Percentiles rank a stretch among this genome's conserved stretches.
phyloP scores from a whole-genome alignment of 164 flowering plant species.

The Tetracentron sinense region DNA sequence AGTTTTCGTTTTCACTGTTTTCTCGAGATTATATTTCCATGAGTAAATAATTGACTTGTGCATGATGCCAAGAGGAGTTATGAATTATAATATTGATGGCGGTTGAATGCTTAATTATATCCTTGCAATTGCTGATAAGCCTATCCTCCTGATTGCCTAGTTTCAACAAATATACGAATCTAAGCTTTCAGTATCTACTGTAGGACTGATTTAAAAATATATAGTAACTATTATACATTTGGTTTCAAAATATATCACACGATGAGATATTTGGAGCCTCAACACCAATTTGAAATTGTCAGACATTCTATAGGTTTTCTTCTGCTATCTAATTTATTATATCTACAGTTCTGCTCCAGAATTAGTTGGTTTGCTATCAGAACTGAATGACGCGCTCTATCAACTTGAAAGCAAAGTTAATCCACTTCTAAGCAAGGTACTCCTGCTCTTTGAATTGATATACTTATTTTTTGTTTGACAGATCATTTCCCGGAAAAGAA shows the following conservation, averaged over 20 bases:
- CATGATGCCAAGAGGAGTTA: no score
- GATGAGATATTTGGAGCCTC: background rate
- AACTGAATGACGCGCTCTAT: conserved; percentile 54
- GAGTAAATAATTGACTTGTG: no score
- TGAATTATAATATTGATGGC: no score
- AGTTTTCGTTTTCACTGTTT: no score
- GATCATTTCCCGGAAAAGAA: background rate
- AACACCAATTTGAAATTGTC: background rate
- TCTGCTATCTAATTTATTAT: background rate
- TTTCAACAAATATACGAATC: no score
- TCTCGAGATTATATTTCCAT: no score
- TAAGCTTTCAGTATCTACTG: no score
- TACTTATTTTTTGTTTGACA: background rate
- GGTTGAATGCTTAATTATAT: no score
- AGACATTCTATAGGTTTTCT: background rate
- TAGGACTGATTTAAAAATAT: no score
- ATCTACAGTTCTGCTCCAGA: conserved; percentile 77
- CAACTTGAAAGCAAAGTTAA: conserved; percentile 63
- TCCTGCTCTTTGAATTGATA: conserved; percentile 1
- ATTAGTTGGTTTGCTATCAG: conserved; percentile 67
- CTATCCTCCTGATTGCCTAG: no score
- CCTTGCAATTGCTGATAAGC: no score
- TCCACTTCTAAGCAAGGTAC: conserved; percentile 76
- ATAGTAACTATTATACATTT: no score
- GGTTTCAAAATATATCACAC: background rate